Evolutionary conservation across 2,329 filamentous ascomycete genomes (phyloP).

Genomic region (Dactylellina leptospora): DNA sequence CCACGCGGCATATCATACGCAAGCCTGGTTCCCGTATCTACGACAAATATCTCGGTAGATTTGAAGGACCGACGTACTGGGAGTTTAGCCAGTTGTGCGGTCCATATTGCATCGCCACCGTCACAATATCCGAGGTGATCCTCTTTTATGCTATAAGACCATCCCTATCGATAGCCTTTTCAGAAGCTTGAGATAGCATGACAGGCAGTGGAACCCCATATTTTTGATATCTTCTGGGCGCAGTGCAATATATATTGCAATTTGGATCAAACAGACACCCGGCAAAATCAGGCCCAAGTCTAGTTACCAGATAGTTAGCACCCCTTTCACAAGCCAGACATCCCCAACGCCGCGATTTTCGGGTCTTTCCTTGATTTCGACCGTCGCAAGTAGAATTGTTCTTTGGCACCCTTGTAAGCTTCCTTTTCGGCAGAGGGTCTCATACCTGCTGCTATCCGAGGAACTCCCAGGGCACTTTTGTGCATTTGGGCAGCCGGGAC

Average conservation of each 20-base stretch:
- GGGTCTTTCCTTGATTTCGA: constrained; percentile 29
- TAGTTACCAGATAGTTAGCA: too few relatives aligned
- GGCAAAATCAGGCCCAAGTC: constrained; percentile 39
- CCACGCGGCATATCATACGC: not conserved
- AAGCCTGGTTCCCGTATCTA: not conserved
- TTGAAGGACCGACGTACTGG: constrained; percentile 16
- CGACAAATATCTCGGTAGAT: constrained; percentile 18
- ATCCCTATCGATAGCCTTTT: constrained; percentile 20
- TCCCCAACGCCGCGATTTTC: constrained; percentile 18
- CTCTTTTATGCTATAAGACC: not conserved
- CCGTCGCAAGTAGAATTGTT: constrained; percentile 42
- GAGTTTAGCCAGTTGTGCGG: constrained; percentile 10
- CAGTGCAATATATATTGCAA: too few relatives aligned
- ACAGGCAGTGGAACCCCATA: constrained; percentile 15
- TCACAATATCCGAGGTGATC: constrained; percentile 31
- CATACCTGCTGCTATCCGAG: constrained; percentile 45
- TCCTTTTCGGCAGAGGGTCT: constrained; percentile 41
- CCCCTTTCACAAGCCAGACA: constrained; percentile 42
- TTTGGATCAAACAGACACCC: constrained; percentile 38
- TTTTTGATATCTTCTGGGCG: constrained; percentile 15
- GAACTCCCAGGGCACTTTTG: constrained; percentile 28
- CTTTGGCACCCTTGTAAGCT: constrained; percentile 33
- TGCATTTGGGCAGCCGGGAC: constrained; percentile 9
- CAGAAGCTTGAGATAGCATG: constrained; percentile 39
- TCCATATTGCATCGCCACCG: not conserved